phyloP scores from a whole-genome alignment of 257 asterid genomes.

The Capsicum chinense region DNA sequence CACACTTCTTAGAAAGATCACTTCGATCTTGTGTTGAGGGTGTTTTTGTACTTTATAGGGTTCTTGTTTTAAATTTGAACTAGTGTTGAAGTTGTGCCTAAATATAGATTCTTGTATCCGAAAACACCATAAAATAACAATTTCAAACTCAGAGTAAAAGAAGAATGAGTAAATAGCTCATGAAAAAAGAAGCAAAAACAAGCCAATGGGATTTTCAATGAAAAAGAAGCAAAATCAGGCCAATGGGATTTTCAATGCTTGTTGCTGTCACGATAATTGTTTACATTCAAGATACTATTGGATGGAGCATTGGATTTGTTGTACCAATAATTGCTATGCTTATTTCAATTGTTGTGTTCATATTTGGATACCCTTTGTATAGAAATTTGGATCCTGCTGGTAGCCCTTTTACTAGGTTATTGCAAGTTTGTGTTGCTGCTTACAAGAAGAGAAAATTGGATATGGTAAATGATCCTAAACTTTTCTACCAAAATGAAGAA shows the following conservation, averaged over 20 bases:
- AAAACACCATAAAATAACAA: too few relatives aligned
- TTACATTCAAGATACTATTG: conserved; percentile 72
- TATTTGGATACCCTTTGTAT: conserved; percentile 76
- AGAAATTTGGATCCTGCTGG: conserved; percentile 78
- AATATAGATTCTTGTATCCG: too few relatives aligned
- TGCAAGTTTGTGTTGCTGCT: conserved; percentile 84
- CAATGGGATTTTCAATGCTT: conserved; percentile 80
- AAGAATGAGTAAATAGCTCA: too few relatives aligned
- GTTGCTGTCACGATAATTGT: conserved; percentile 80
- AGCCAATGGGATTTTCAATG: conserved; percentile 74
- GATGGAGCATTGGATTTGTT: conserved; percentile 96
- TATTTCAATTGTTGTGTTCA: conserved; percentile 60
- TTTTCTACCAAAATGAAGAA: conserved; percentile 57
- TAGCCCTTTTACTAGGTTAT: conserved; percentile 85
- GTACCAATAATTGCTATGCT: conserved; percentile 76
- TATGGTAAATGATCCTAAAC: conserved; percentile 42
- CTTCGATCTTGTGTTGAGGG: too few relatives aligned
- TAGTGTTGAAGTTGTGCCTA: too few relatives aligned
- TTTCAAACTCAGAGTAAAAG: too few relatives aligned
- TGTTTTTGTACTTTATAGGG: too few relatives aligned
- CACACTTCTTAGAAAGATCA: too few relatives aligned
- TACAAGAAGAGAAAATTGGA: conserved; percentile 63
- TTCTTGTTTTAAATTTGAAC: too few relatives aligned
- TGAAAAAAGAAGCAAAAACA: too few relatives aligned
- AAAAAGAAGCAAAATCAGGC: too few relatives aligned